A percentile compares a stretch with the other conserved stretches of the same genome.
phyloP scores from a whole-genome alignment of 2,329 filamentous ascomycete genomes.

The Tolypocladium album region DNA sequence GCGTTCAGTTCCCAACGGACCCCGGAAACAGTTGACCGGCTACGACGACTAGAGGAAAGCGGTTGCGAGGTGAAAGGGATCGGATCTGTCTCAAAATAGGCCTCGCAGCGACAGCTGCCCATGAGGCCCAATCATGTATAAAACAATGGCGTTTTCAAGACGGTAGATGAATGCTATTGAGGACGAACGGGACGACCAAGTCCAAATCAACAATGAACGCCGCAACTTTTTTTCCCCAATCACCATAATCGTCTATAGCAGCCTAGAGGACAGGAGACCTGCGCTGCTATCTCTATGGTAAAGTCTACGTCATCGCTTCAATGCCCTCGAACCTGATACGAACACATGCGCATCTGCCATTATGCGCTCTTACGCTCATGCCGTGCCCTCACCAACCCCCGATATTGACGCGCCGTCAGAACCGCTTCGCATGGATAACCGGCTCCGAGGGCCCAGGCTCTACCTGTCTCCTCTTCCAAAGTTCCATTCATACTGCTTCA shows the following conservation, averaged over 20 bases:
- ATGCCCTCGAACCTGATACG: background rate
- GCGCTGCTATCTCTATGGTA: background rate
- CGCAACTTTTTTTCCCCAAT: background rate
- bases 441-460: constrained; percentile 19
- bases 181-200: background rate
- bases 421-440: background rate
- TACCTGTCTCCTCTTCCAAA: constrained; percentile 47
- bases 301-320: background rate
- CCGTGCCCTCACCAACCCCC: background rate
- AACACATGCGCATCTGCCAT: background rate
- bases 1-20: constrained; percentile 41
- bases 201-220: background rate
- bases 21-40: constrained; percentile 47
- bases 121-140: constrained; percentile 1
- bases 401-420: background rate
- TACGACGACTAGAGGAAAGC: constrained; percentile 41
- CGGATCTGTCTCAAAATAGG: background rate
- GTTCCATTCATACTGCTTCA: constrained; percentile 51
- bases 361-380: background rate
- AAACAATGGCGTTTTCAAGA: constrained; percentile 4
- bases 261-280: background rate
- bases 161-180: background rate
- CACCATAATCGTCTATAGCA: background rate
- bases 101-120: background rate
- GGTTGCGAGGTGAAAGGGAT: background rate